A percentile compares a stretch with the other conserved stretches of the same genome.
Conservation (phyloP, 495 filamentous ascomycete genomes). For the Apodospora peruviana region DNA sequence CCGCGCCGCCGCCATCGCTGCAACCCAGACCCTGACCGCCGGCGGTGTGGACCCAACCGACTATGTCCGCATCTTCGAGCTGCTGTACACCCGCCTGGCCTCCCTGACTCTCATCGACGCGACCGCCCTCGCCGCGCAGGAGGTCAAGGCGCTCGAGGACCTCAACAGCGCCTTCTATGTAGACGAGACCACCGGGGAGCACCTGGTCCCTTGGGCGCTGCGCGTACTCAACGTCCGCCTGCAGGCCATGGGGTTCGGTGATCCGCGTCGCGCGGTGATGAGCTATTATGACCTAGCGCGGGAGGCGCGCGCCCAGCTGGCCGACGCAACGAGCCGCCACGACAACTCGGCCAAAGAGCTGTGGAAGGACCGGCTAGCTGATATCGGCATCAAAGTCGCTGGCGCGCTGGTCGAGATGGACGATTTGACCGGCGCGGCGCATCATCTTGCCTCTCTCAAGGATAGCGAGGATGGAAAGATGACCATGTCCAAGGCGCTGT, state of each 20-base stretch:
- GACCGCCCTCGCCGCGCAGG: constrained; percentile 70
- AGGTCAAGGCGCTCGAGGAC: constrained; percentile 79
- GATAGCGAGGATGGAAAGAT: constrained; percentile 27
- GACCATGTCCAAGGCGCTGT: constrained; percentile 49
- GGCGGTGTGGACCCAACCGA: constrained; percentile 45
- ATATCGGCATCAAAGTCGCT: constrained; percentile 72
- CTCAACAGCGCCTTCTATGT: constrained; percentile 65
- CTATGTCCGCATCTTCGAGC: constrained; percentile 58
- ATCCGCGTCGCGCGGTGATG: constrained; percentile 77
- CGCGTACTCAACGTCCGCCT: constrained; percentile 75
- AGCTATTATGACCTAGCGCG: constrained; percentile 81
- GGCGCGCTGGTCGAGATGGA: constrained; percentile 88
- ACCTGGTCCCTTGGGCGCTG: constrained; percentile 82
- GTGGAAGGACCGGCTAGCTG: constrained; percentile 65
- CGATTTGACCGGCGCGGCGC: constrained; percentile 68
- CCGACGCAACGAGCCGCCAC: constrained; percentile 22
- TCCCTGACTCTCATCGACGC: constrained; percentile 69
- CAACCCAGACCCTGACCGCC: constrained; percentile 62
- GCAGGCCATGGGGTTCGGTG: constrained; percentile 77
- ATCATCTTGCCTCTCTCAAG: constrained; percentile 52
- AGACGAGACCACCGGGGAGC: constrained; percentile 40
- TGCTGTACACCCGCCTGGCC: constrained; percentile 80
- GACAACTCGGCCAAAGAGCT: constrained; percentile 44
- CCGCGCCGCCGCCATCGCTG: constrained; percentile 67
- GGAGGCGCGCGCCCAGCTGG: constrained; percentile 59